phyloP scores from a whole-genome alignment of 768 basidiomycete genomes.

The Gymnopilus dilepis region DNA sequence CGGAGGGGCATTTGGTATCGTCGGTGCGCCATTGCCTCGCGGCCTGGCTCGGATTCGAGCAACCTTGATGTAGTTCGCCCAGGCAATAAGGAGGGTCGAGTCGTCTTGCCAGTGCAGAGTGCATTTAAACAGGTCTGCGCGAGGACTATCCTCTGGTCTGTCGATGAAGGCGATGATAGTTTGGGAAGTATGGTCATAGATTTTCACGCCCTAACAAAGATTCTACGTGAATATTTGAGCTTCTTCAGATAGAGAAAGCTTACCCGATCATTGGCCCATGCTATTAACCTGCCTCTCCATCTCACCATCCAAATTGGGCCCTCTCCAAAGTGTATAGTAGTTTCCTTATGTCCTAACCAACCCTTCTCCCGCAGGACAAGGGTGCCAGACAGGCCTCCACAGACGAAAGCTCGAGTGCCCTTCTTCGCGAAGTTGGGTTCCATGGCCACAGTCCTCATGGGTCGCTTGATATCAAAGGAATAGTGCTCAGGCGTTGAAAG shows the following conservation, averaged over 20 bases:
- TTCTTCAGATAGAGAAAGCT: slow-evolving; percentile 29
- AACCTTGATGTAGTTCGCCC: slow-evolving; percentile 94
- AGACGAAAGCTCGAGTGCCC: slow-evolving; percentile 79
- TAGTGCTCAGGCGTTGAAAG: slow-evolving; percentile 80
- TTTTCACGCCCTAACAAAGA: slow-evolving; percentile 80
- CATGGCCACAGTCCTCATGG: slow-evolving; percentile 87
- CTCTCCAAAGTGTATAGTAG: slow-evolving; percentile 78
- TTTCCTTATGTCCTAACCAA: slow-evolving; percentile 95
- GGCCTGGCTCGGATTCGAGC: slow-evolving; percentile 75
- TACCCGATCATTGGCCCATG: slow-evolving; percentile 95
- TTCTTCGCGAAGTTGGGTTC: slow-evolving; percentile 90
- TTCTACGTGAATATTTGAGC: not conserved
- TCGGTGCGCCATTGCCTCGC: slow-evolving; percentile 45
- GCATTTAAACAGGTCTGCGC: slow-evolving; percentile 95
- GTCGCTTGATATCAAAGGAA: slow-evolving; percentile 88
- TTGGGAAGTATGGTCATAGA: slow-evolving; percentile 84
- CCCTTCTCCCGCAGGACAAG: slow-evolving; percentile 92
- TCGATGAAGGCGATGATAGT: slow-evolving; percentile 87
- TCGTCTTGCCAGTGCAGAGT: slow-evolving; percentile 93
- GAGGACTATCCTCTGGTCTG: slow-evolving; percentile 78
- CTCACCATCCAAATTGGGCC: slow-evolving; percentile 93
- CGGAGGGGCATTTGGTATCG: slow-evolving; percentile 56
- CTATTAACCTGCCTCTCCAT: slow-evolving; percentile 87
- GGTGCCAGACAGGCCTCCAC: slow-evolving; percentile 89
- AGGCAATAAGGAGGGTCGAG: slow-evolving; percentile 85